These are phyloP conservation scores for Aspergillus floridensis DNA, from an alignment of 2,329 filamentous ascomycete species.

Conservation along the genomic window DNA sequence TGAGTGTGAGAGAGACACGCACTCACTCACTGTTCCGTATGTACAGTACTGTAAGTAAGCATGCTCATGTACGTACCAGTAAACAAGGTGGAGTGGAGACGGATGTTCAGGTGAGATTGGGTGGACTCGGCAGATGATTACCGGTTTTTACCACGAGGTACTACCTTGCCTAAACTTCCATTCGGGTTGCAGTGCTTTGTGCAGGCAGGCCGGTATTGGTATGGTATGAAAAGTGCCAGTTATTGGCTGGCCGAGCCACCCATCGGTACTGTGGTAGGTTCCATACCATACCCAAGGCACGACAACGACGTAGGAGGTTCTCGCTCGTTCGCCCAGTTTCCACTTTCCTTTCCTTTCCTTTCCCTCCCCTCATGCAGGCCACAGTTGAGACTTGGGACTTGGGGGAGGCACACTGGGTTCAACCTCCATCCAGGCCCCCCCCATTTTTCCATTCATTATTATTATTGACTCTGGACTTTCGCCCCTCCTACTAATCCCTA, in stretches of 20 bases:
- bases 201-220: not conserved
- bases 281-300: too few relatives aligned
- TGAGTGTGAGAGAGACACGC: too few relatives aligned
- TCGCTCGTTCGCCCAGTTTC: conserved; percentile 25
- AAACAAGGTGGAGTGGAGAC: conserved; percentile 6
- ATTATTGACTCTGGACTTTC: conserved; percentile 8
- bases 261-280: not conserved
- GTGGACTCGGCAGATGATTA: not conserved
- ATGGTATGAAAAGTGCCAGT: conserved; percentile 14
- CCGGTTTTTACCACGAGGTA: not conserved
- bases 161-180: not conserved
- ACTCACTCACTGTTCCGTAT: not conserved
- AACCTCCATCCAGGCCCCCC: conserved; percentile 1
- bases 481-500: conserved; percentile 7
- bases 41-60: not conserved
- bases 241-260: conserved; percentile 9
- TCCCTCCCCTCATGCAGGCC: not conserved
- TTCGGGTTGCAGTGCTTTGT: not conserved
- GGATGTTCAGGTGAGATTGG: not conserved
- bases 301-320: conserved; percentile 15
- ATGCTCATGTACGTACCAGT: not conserved
- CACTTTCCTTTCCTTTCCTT: not conserved
- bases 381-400: too few relatives aligned
- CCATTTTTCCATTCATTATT: too few relatives aligned
- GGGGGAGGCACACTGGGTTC: not conserved